Base-by-base conservation (phyloP, 352 stramenopile genomes). In the Phytophthora pisi region DNA sequence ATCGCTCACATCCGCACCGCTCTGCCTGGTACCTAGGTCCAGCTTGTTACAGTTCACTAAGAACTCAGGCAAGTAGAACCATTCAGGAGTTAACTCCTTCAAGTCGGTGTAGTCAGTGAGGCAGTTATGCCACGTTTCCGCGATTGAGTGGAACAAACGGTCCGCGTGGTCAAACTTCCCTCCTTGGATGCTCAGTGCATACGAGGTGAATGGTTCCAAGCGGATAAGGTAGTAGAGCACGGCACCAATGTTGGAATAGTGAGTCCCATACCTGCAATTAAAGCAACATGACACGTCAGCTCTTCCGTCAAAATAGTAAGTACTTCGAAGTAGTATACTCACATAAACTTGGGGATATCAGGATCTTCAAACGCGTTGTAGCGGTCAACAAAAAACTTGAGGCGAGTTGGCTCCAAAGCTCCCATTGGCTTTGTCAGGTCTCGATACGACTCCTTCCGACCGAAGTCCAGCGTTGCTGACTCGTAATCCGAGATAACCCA, bases 171-270 rank as follows among this genome's bases (percentile, higher is more conserved):
- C 96, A 58, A 98, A 97, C 31, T 95, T 95, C 9, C 98, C 98
- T 53, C 95, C 97, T 82, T 99, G 98, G 1, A 99, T 79, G 47
- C 85, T 91, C 46, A 98, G 51, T 7, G 96, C 92, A 51, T 99
- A 91, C 24, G 96, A 89, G 4, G 96, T 98, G 78, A 99, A 99
- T 10, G 98, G 98, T 75, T 99, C 97, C n/a, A 99, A 72, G 8
- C 98, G 93, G 75, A 99, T 94, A 26, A 99, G 79, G 73, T 99
- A 99, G 77, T 99, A 98, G 4, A 99, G 85, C 5, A 99, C 97
- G 68, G 98, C 98, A 0, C 97, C 98, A 20, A 95, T 89, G 62
- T 96, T 93, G 9, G 89, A 96, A 68, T 96, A 96, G 62, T 96
- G 89, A 8, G 89, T 92, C 9, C 89, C 89, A 63, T 96, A 96